Evolutionary conservation across 2,329 filamentous ascomycete species (phyloP), one percentile per base, ranked within the genome.

Genomic region (Botrytis deweyae): DNA sequence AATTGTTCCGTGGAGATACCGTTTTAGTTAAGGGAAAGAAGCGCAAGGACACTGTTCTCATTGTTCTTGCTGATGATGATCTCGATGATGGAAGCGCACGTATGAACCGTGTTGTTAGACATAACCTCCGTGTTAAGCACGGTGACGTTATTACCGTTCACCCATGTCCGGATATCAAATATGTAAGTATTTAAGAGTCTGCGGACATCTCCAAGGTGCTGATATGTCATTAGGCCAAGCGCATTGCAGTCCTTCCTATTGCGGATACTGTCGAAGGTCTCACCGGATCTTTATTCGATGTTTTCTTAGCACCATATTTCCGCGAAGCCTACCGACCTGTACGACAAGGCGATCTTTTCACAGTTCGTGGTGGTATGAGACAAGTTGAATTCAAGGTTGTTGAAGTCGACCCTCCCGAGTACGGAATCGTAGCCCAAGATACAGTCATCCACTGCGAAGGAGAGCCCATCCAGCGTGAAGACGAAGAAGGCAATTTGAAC

Each of bases 311-410:
- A 75, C 96, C 96, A 81, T 99, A 99, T 87, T 99, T 99, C 92
- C 94, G 95, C 81, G 96, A 99, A 88, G 95, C 96, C 77, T 99
- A 99, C 88, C 90, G 96, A 83, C 96, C 96, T 73, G 94, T 99
- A 76, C 92, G 95, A 83, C 96, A 98, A 88, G 96, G 96, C 80
- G 96, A 99, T 82, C 90, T 98, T 74, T 99, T 99, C 88, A 98
- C 95, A 83, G 94, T 96, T 76, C 92, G 96, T 81, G 96, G 95
- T 85, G 95, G 95, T 82, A 99, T 99, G 96, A 91, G 96, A 84
- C 95, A 98, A 85, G 96, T 99, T 52, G 96, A 99, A 83, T 99
- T 99, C 88, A 99, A 99, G 88, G 95, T 99, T 61, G 95, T 99
- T 66, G 96, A 99, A 86, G 95, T 99, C 67, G 96, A 99, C 81